phyloP scores from a whole-genome alignment of 345 rosid genomes.

The Clarkia xantiana region DNA sequence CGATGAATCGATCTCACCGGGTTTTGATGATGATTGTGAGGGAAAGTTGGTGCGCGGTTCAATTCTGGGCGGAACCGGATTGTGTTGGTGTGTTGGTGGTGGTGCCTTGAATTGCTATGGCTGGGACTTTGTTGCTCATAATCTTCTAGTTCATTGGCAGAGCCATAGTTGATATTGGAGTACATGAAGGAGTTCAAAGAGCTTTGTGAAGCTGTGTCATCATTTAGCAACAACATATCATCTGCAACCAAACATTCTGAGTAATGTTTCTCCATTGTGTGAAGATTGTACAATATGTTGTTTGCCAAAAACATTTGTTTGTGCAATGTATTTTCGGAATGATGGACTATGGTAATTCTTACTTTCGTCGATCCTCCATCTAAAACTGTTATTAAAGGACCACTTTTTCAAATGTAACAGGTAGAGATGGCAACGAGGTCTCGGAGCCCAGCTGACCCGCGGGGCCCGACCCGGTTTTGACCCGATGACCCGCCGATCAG shows the following conservation, averaged over 20 bases:
- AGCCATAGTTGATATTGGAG: slow-evolving; percentile 26
- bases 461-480: too few species aligned
- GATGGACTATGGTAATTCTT: too few species aligned
- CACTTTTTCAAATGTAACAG: too few species aligned
- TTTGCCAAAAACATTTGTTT: too few species aligned
- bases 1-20: slow-evolving; percentile 18
- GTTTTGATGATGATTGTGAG: neutral
- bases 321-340: too few species aligned
- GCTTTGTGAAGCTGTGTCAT: slow-evolving; percentile 39
- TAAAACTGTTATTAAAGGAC: too few species aligned
- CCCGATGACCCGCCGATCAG: too few species aligned
- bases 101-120: slow-evolving; percentile 13
- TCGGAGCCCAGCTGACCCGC: too few species aligned
- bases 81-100: slow-evolving; percentile 9
- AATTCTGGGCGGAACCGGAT: slow-evolving; percentile 26
- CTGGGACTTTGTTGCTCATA: slow-evolving; percentile 10
- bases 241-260: slow-evolving; percentile 5
- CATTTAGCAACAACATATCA: slow-evolving; percentile 11
- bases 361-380: too few species aligned
- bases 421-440: too few species aligned
- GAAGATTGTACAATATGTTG: too few species aligned
- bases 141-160: slow-evolving; percentile 26
- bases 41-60: neutral
- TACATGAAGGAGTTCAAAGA: slow-evolving; percentile 33
- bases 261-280: too few species aligned